Conservation (phyloP, 352 stramenopile species). For the Phytophthora sojae region DNA sequence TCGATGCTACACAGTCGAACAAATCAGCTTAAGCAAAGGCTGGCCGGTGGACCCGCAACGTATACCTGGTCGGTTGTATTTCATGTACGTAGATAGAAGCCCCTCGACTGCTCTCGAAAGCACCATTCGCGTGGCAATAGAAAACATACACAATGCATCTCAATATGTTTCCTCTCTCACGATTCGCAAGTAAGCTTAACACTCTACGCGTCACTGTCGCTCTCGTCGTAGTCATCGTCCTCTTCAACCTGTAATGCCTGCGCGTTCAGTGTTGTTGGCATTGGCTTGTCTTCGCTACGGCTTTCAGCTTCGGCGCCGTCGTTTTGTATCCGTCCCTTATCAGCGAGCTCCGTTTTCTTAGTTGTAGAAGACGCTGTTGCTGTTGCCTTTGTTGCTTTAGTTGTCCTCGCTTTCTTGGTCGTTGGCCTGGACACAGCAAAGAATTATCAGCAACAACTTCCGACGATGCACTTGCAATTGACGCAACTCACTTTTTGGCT, state of each 20-base stretch:
- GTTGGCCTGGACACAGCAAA: slow-evolving; percentile 17
- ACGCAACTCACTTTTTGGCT: slow-evolving; percentile 36
- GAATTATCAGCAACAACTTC: not conserved
- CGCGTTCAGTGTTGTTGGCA: slow-evolving; percentile 4
- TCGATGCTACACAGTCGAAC: slow-evolving; percentile 27
- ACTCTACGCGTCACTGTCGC: slow-evolving; percentile 56
- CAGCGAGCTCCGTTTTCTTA: slow-evolving; percentile 6
- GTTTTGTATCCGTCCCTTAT: slow-evolving; percentile 8
- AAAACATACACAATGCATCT: slow-evolving; percentile 21
- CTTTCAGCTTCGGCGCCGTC: not conserved
- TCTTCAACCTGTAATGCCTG: slow-evolving; percentile 54
- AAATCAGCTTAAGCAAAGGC: slow-evolving; percentile 36
- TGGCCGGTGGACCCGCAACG: slow-evolving; percentile 7
- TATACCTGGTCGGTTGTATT: slow-evolving; percentile 36
- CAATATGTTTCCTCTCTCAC: slow-evolving; percentile 9
- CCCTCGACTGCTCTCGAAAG: slow-evolving; percentile 19
- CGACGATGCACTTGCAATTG: not conserved
- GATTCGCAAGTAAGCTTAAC: not conserved
- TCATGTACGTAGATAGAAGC: slow-evolving; percentile 32
- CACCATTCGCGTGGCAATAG: slow-evolving; percentile 35
- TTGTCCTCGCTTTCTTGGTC: slow-evolving; percentile 33
- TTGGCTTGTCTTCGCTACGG: slow-evolving; percentile 7
- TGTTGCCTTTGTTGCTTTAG: slow-evolving; percentile 19
- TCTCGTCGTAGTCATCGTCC: slow-evolving; percentile 82
- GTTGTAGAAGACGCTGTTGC: not conserved